Evolutionary conservation across 805 yeast genomes (phyloP).

Genomic region (Saccharomycopsis fibuligera): DNA sequence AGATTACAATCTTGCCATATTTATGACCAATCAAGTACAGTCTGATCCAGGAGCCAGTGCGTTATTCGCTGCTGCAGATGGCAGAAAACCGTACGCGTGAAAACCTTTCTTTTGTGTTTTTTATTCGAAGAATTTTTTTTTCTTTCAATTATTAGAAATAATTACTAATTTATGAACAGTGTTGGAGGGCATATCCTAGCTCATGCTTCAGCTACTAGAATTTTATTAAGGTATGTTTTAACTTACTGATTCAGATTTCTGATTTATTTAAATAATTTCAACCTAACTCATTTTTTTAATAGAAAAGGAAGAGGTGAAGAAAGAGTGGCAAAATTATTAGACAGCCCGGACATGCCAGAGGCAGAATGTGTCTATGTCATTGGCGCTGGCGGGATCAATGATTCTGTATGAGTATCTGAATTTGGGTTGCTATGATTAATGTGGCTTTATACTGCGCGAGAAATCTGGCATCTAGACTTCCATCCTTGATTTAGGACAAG

Average conservation of each 20-base stretch:
- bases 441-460: no score
- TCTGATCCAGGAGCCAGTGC: slow-evolving; percentile 83
- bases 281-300: neutral
- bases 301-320: slow-evolving; percentile 78
- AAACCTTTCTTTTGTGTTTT: neutral
- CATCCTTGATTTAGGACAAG: no score
- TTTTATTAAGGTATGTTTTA: slow-evolving; percentile 37
- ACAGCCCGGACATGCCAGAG: slow-evolving; percentile 79
- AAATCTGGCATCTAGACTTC: no score
- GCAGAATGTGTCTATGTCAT: slow-evolving; percentile 70
- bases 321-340: slow-evolving; percentile 72
- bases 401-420: slow-evolving; percentile 30
- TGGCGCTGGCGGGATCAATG: slow-evolving; percentile 62
- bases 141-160: neutral
- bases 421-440: no score
- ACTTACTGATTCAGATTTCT: neutral
- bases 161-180: slow-evolving; percentile 19
- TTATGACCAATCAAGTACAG: slow-evolving; percentile 72
- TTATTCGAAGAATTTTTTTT: neutral
- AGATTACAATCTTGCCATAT: slow-evolving; percentile 71
- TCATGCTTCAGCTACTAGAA: slow-evolving; percentile 74
- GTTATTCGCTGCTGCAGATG: slow-evolving; percentile 73
- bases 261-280: no score
- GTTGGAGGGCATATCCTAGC: slow-evolving; percentile 81
- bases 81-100: slow-evolving; percentile 55